Evolutionary conservation across 2,329 filamentous ascomycete genomes (phyloP).

Genomic region (Achaetomium macrosporum): DNA sequence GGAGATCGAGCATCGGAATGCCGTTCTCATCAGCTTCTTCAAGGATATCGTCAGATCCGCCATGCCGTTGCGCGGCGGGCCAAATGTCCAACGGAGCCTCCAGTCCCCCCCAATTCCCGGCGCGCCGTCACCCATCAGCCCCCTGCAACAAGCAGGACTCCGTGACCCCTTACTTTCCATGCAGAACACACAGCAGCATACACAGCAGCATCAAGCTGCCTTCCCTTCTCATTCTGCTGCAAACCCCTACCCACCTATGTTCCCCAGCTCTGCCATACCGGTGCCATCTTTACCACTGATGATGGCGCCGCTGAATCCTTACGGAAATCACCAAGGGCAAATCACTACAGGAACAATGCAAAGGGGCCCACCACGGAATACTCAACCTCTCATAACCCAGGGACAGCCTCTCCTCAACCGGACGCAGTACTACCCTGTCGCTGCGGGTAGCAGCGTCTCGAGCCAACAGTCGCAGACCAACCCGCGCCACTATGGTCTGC

Average conservation of each 20-base stretch:
- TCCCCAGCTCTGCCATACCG: background rate
- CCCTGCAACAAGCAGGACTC: background rate
- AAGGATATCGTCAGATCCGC: background rate
- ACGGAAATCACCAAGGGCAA: background rate
- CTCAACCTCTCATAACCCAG: slow-evolving; percentile 1
- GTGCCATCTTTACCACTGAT: background rate
- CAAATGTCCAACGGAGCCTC: background rate
- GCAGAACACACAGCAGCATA: background rate
- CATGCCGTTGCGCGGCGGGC: background rate
- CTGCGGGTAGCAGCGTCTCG: background rate
- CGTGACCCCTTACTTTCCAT: background rate
- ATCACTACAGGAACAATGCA: background rate
- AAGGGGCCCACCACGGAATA: background rate
- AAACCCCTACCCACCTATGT: background rate
- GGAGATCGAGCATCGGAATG: slow-evolving; percentile 19
- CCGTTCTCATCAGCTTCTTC: slow-evolving; percentile 15
- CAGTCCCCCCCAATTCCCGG: background rate
- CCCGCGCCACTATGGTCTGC: background rate
- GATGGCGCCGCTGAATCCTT: background rate
- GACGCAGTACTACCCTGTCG: background rate
- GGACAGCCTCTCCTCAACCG: background rate
- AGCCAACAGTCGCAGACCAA: background rate
- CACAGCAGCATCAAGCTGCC: background rate
- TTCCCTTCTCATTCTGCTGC: background rate
- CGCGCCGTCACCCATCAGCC: background rate